phyloP scores from a whole-genome alignment of 2,329 filamentous ascomycete species.

The Trichoderma sp. region DNA sequence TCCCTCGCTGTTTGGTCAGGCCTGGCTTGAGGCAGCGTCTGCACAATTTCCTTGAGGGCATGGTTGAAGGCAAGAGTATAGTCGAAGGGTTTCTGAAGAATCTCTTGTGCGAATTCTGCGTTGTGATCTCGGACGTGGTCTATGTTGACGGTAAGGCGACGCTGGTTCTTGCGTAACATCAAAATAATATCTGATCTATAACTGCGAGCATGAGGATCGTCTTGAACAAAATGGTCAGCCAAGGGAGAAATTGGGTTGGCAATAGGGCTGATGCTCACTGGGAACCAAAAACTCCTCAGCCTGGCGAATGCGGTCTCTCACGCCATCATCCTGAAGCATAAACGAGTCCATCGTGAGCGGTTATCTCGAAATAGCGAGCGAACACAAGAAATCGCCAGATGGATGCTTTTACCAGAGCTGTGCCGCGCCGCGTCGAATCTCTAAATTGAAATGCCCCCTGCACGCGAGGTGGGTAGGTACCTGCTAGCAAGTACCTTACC shows the following conservation, averaged over 20 bases:
- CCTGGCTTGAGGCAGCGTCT: constrained; percentile 72
- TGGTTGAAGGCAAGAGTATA: constrained; percentile 84
- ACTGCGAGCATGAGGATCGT: constrained; percentile 59
- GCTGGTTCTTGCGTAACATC: constrained; percentile 67
- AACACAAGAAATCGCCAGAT: not conserved
- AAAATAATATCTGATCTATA: constrained; percentile 86
- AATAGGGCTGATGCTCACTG: constrained; percentile 50
- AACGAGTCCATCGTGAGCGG: constrained; percentile 62
- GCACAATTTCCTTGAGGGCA: constrained; percentile 84
- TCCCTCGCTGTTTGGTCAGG: constrained; percentile 75
- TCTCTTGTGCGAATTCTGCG: constrained; percentile 70
- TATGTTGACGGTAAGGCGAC: constrained; percentile 69
- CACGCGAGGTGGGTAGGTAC: not conserved
- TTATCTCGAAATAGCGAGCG: not conserved
- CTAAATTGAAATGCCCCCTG: constrained; percentile 1
- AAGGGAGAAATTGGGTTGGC: not conserved
- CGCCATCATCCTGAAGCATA: constrained; percentile 80
- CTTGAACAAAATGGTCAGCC: constrained; percentile 31
- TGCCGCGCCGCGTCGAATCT: not conserved
- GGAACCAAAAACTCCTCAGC: constrained; percentile 95
- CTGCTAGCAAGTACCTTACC: not conserved
- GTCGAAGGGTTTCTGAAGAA: constrained; percentile 85
- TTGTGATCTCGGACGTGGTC: constrained; percentile 91
- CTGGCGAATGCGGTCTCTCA: constrained; percentile 77
- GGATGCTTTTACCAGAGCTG: not conserved